Evolutionary conservation across 345 rosid genomes (phyloP), one percentile per base, ranked within the genome.

Genomic region (Geranium rotundifolium): DNA sequence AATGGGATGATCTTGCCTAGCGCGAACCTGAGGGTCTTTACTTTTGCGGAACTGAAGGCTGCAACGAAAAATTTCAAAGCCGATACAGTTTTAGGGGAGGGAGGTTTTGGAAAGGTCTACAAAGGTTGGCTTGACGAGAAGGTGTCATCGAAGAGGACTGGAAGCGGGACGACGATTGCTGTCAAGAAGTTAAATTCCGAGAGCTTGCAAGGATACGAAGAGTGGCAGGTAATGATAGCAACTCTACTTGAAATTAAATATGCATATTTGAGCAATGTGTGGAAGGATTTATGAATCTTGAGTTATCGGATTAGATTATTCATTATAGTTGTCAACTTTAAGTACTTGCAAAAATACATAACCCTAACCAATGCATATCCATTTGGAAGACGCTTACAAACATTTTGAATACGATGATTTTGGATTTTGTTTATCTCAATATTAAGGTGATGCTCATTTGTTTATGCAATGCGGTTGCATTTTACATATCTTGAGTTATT

Each of bases 51-150:
- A 56, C 76, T 93, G 39, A 90, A 68, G 81, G 74, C 73, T 52
- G 77, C 97, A 67, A 86, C 99, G 14, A 88, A 69, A 80, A 82
- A 76, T 70, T 90, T 93, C 75, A 85, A 71, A 72, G 31, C 86
- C 56, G 95, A 86, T 66, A 83, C 80, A 4, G 81, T 93, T 57
- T 89, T 90, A 15, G 97, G 99, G 1, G 99, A 93, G 59, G 99
- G 99, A 63, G 99, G 97, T 7, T 93, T 93, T 17, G 99, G 99
- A 6, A 83, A 79, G 78, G 99, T 93, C 65, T 93, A 69, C 65
- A 93, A 90, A 74, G 99, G 97, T 62, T 93, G 96, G 96, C 86
- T 93, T 55, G 99, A 93, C 50, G 91, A 89, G 30, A 93, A 84
- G 72, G 61, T 27, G 0, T 54, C 83, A 0, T 87, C 85, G 13